A percentile compares a stretch with the other conserved stretches of the same genome.
phyloP scores from a whole-genome alignment of 1,139 yeast species.

The Ogataea hybrid region DNA sequence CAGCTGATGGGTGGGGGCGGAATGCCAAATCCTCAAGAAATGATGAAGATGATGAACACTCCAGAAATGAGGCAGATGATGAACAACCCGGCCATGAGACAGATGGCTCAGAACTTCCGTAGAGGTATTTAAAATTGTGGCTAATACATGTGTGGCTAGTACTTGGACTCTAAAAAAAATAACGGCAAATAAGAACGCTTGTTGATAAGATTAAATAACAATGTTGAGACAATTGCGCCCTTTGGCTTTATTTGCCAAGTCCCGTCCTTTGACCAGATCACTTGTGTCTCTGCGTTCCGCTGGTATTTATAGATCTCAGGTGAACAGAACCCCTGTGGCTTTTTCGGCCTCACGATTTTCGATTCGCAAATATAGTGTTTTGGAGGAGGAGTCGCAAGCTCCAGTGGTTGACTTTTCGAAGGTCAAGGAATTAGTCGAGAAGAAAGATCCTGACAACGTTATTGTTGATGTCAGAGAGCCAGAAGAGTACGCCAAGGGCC shows the following conservation, averaged over 20 bases:
- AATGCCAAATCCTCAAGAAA: constrained; percentile 32
- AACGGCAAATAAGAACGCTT: constrained; percentile 10
- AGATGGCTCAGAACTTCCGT: constrained; percentile 37
- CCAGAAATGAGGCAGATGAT: constrained; percentile 33
- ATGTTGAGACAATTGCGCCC: constrained; percentile 10
- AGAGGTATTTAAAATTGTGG: constrained; percentile 22
- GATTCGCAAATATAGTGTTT: constrained; percentile 24
- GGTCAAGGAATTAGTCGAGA: constrained; percentile 25
- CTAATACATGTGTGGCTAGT: constrained; percentile 1
- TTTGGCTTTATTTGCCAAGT: neutral
- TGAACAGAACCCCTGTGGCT: neutral
- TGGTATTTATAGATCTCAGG: neutral
- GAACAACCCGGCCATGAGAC: constrained; percentile 40
- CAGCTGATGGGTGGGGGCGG: constrained; percentile 28
- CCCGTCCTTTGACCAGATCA: constrained; percentile 4
- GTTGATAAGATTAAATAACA: constrained; percentile 6
- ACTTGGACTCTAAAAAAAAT: neutral
- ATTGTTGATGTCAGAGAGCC: constrained; percentile 94
- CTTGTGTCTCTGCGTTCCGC: neutral
- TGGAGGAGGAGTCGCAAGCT: constrained; percentile 28
- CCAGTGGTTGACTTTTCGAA: constrained; percentile 26
- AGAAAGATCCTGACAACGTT: constrained; percentile 33
- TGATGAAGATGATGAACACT: constrained; percentile 35
- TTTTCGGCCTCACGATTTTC: neutral
- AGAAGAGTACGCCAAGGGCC: constrained; percentile 65